Evolutionary conservation across 208 protist genomes (phyloP).

Genomic region (Crithidia brevicula): DNA sequence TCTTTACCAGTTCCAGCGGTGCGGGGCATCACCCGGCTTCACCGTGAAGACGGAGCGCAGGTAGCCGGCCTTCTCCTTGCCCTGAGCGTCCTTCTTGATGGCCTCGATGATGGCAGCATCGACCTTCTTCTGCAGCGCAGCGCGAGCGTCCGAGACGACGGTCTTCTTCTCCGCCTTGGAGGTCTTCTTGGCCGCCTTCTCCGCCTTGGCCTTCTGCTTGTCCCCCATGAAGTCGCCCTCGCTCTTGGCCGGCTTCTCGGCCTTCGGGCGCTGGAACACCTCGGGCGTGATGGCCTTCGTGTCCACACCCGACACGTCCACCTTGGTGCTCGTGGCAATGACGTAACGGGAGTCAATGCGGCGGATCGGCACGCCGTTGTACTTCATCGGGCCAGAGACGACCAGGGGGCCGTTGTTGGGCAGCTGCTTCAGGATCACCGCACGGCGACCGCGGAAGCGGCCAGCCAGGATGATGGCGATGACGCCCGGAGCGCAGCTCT

Average conservation of each 20-base stretch:
- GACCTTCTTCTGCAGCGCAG: constrained; percentile 81
- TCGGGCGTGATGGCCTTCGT: constrained; percentile 73
- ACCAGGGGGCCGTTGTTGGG: constrained; percentile 95
- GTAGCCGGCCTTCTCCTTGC: constrained; percentile 83
- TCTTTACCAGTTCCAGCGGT: constrained; percentile 87
- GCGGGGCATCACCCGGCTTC: constrained; percentile 80
- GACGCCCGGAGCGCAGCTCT: constrained; percentile 60
- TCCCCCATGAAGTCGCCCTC: constrained; percentile 90
- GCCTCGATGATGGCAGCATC: constrained; percentile 77
- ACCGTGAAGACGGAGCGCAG: constrained; percentile 88
- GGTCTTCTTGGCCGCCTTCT: constrained; percentile 81
- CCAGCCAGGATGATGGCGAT: constrained; percentile 95
- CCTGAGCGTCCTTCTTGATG: constrained; percentile 77
- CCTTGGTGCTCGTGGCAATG: constrained; percentile 98
- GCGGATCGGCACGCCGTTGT: constrained; percentile 98
- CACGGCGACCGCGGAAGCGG: constrained; percentile 96
- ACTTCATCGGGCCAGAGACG: constrained; percentile 95
- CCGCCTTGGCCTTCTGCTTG: constrained; percentile 78
- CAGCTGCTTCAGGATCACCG: constrained; percentile 99
- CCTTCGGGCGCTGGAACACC: constrained; percentile 75
- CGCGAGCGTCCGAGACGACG: constrained; percentile 74
- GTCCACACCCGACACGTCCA: constrained; percentile 94
- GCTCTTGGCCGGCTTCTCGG: constrained; percentile 82
- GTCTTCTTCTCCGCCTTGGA: constrained; percentile 64
- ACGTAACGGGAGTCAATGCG: constrained; percentile 98